Evolutionary conservation across 2,329 filamentous ascomycete species (phyloP), one percentile per base, ranked within the genome.

Genomic region (Colletotrichum euphorbiae): DNA sequence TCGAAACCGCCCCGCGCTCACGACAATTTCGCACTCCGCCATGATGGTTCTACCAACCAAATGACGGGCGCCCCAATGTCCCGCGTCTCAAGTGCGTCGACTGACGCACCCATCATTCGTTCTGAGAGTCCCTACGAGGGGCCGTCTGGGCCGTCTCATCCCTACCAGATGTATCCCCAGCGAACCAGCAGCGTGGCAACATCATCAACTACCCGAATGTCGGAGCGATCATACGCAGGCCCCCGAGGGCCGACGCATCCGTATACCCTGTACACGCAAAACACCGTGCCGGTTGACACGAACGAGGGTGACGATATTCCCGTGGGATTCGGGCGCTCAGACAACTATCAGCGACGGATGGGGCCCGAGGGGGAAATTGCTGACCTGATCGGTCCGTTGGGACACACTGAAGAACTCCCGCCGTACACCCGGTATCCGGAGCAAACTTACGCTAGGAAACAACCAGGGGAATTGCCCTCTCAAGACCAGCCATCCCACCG

Each of bases 341-440:
- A 86, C 68, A 82, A 85, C 62, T 97, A 94, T 73, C 91, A 91
- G 74, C 84, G 92, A 70, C 89, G 91, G 58, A 79, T 93, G 58
- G 92, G 91, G 0, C 91, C 93, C 0, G 92, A 94, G 64, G 93
- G 93, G 59, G 93, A 97, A 73, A 83, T 88, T n/a, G 93, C 91
- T 52, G 94, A 94, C 76, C 88, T 98, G 61, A 91, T 98, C 58
- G 94, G 94, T 1, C 92, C 92, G 0, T 89, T 97, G 74, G 94
- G 94, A 1, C 94, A 98, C 75, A 91, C 92, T 1, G 95, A 98
- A 78, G 93, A 97, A 77, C 82, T 98, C 17, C 95, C 95, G 12
- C 95, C 95, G 0, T 98, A 98, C 76, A 93, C 93, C 13, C 87
- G 93, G 77, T 98, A 97, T 78, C 93, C 94, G 2, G 92, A 97